Evolutionary conservation across 2,329 filamentous ascomycete genomes (phyloP).

Genomic region (Trichophyton schoenleinii): DNA sequence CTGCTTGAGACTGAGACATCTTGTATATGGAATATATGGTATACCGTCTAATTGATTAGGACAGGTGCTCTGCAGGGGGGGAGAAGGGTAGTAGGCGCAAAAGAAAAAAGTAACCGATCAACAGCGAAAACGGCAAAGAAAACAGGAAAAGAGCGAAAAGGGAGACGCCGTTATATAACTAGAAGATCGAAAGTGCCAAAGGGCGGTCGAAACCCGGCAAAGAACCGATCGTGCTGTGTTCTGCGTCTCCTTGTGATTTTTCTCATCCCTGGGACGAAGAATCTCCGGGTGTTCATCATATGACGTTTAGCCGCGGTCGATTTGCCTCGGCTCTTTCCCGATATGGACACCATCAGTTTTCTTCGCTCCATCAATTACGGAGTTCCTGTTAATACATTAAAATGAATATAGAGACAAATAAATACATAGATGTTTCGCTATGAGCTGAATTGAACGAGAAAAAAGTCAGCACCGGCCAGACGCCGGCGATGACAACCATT

Average conservation of each 20-base stretch:
- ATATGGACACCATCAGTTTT: neutral
- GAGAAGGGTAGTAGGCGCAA: neutral
- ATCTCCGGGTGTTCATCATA: neutral
- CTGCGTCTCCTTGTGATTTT: neutral
- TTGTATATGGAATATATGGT: neutral
- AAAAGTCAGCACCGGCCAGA: neutral
- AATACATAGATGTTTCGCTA: too few species aligned
- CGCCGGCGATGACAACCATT: neutral
- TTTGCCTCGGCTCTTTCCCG: neutral
- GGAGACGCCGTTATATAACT: neutral
- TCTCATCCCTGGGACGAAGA: neutral
- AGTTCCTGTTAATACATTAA: too few species aligned
- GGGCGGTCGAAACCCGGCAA: neutral
- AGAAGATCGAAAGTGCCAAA: too few species aligned
- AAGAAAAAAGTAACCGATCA: neutral
- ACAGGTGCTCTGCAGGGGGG: neutral
- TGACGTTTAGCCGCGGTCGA: neutral
- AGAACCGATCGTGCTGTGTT: neutral
- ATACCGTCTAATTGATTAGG: neutral
- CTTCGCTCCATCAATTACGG: neutral
- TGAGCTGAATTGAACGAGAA: too few species aligned
- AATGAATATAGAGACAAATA: too few species aligned
- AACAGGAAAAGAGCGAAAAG: neutral
- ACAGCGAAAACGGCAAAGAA: neutral
- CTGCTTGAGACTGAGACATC: constrained; percentile 27